Evolutionary conservation across 129 eudicot genomes (phyloP), one percentile per base, ranked within the genome.

Genomic region (Daucus carota): DNA sequence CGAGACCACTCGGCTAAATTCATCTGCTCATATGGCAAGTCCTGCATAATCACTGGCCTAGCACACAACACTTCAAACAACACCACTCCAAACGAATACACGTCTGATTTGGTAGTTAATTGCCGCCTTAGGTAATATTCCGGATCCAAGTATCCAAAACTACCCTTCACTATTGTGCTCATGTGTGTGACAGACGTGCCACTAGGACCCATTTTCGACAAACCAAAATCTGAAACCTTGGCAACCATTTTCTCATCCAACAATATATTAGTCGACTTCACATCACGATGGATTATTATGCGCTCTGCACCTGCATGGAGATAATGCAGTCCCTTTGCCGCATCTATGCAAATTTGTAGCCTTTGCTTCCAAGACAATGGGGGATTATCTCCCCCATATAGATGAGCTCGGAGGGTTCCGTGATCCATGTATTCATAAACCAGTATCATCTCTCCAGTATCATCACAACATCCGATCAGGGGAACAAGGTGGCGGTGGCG

Each of bases 141-240:
- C 0, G 72, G 72, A 31, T 66, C 72, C 43, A 66, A 66, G 38
- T 66, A 66, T 15, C 43, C 72, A 33, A 66, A 66, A 33, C 72
- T 66, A 33, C 72, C 72, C 44, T 70, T 70, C 11, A 70, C 74
- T 0, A 40, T 28, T 14, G 74, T 70, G 74, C 74, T 70, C 20
- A 70, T 3, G 26, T 70, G 74, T 42, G 32, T 10, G 3, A 34
- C 50, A 0, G 73, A 36, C 4, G 50, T 24, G 6, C 28, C 78
- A 29, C 52, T 29, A 6, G 79, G 79, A 24, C 79, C 83, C 43
- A 74, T 34, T 32, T 80, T 80, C 2, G 79, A 80, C 68, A 80
- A 74, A 18, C 83, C 83, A 24, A 80, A 80, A 67, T 80, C 83
- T 15, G 83, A 80, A 24, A 74, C 83, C 70, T 81, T 81, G 29